phyloP scores from a whole-genome alignment of 1,284 basidiomycete genomes.

The Apiotrichum sp. region DNA sequence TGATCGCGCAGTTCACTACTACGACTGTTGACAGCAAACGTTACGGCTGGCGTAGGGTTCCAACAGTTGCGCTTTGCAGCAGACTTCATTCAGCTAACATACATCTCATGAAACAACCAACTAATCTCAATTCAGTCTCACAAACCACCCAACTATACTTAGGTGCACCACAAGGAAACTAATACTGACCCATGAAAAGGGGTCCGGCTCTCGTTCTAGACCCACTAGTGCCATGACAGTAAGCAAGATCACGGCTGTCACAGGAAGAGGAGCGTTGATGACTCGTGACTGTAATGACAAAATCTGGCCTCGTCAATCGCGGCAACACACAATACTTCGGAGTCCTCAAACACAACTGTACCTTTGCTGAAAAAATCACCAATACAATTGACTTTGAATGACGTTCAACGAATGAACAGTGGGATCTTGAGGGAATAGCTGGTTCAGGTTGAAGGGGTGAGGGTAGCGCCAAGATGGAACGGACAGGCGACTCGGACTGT shows the following conservation, averaged over 20 bases:
- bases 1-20: too few species aligned
- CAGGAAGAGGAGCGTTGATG: constrained; percentile 3
- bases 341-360: neutral
- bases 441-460: constrained; percentile 1
- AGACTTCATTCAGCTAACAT: too few species aligned
- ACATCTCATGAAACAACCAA: too few species aligned
- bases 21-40: too few species aligned
- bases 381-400: neutral
- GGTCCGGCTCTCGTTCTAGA: neutral
- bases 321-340: too few species aligned
- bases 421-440: neutral
- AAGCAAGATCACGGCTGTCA: constrained; percentile 13
- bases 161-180: neutral
- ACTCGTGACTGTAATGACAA: constrained; percentile 22
- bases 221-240: constrained; percentile 1
- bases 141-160: neutral
- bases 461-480: constrained; percentile 18
- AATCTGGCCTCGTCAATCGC: constrained; percentile 8
- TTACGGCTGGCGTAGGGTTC: too few species aligned
- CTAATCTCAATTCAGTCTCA: too few species aligned
- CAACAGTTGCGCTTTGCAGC: too few species aligned
- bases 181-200: neutral
- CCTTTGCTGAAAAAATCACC: constrained; percentile 16
- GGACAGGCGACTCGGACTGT: constrained; percentile 2
- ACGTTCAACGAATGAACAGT: neutral